Base-by-base conservation (phyloP, 148 eudicot genomes). In the Heliamphora exappendiculata region DNA sequence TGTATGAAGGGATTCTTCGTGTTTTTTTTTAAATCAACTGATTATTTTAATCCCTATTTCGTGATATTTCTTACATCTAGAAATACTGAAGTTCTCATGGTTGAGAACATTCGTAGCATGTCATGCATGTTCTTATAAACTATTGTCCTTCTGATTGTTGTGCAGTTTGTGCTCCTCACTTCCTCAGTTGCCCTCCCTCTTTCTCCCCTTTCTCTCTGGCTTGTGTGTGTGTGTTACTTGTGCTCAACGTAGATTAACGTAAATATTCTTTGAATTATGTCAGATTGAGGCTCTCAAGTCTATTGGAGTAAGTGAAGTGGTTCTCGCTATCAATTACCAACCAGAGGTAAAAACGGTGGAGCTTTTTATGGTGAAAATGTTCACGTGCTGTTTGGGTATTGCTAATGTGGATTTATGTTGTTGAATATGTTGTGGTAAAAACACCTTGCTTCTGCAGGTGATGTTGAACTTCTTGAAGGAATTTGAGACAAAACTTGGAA, bases 251-350 rank as follows among this genome's bases (percentile, higher is more conserved):
- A 9, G 36, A 12, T 68, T 54, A 13, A 55, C 28, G 26, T 14
- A 1, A 17, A 45, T 45, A 22, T 1, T 47, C 13, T 69, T 37
- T 67, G 5, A 10, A 24, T 77, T 74, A 34, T 71, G 63, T 73
- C 89, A 95, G 99, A 95, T 95, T 36, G 97, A 92, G 85, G 97
- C 99, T 82, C 86, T 95, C 75, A 89, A 92, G 85, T 91, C 90
- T 80, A 84, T 89, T 81, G 99, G 99, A 72, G 97, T 93, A 67
- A 90, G 81, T 37, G 99, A 92, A 82, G 99, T 95, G 74, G 97
- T 95, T 77, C 84, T 95, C 76, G 99, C 99, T 54, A 95, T 95
- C 84, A 95, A 93, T 83, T 95, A 95, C 85, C 97, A 95, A 70
- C 97, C 99, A 36, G 99, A 95, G 96, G 99, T 95, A 66, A 65